Conservation (phyloP, 2,329 filamentous ascomycete species). For the Fusarium anthophilum region DNA sequence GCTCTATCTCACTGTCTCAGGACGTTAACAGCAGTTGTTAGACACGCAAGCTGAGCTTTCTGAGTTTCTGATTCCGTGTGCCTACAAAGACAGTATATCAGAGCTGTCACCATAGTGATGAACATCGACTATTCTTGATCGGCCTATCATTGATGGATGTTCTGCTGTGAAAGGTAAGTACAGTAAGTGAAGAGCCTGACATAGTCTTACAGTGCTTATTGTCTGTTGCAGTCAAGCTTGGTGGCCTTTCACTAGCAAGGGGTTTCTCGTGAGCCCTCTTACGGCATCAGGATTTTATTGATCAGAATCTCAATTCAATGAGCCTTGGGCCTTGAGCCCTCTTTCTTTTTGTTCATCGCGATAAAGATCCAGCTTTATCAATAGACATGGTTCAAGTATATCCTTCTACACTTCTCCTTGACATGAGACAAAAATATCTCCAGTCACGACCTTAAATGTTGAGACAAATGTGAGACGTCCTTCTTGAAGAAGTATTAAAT, state of each 20-base stretch:
- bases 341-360: rapidly evolving
- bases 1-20: not conserved
- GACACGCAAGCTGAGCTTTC: not conserved
- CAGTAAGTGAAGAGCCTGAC: not conserved
- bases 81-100: not conserved
- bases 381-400: not conserved
- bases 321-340: rapidly evolving
- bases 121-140: not conserved
- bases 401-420: not conserved
- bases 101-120: not conserved
- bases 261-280: not conserved
- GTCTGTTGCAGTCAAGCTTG: too few relatives aligned
- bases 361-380: not conserved
- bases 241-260: not conserved
- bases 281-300: too few relatives aligned
- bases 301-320: rapidly evolving
- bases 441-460: rapidly evolving
- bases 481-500: too few relatives aligned
- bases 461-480: too few relatives aligned
- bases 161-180: not conserved
- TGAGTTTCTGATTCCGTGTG: not conserved
- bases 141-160: rapidly evolving
- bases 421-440: not conserved
- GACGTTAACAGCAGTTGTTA: not conserved
- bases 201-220: too few relatives aligned